Base-by-base conservation (phyloP, 2,329 filamentous ascomycete species). In the Lachnellula subtilissima region DNA sequence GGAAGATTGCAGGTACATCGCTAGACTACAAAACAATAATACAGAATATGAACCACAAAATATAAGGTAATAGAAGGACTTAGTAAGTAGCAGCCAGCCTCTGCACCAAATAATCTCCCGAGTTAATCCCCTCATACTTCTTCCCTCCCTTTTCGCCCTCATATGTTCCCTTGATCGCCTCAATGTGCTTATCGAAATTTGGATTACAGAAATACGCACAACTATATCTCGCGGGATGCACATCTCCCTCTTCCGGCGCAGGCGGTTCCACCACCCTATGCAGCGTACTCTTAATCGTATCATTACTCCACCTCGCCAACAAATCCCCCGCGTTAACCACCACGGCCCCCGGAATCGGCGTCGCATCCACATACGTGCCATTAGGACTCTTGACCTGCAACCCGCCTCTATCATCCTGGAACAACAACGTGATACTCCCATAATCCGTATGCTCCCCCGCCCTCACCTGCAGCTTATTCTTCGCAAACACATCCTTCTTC, bases 321-420 rank as follows among this genome's bases (percentile, higher is more conserved):
- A 97, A 70, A 69, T 97, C 92, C 1, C 91, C 92, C 0, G 91
- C 91, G 67, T 97, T 97, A 61, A 96, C 82, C 11, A 97, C 89
- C 42, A 94, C 87, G 0, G 90, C 91, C 53, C 85, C 86, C 37
- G 84, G 78, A 57, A 96, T 93, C 0, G 92, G 91, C 6, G 83
- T 90, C 1, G 89, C 92, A 67, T 96, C 84, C 40, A 96, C 84
- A 66, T 92, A 96, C 0, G 79, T 83, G 2, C 89, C 89, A 42
- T 82, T 86, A 0, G 91, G 90, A 49, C 85, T 87, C 65, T 84
- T 80, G 19, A 82, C 76, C 58, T 82, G 76, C 19, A 82, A 63
- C 0, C 79, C 79, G 3, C 78, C 78, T 49, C 73, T 71, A 25
- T 74, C 71, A 61, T 82, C 79, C 62, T 83, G 80, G 61, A 82